A percentile compares a stretch with the other conserved stretches of the same genome.
Conservation (phyloP, 305 asterid species). For the Caryopteris hybrid region DNA sequence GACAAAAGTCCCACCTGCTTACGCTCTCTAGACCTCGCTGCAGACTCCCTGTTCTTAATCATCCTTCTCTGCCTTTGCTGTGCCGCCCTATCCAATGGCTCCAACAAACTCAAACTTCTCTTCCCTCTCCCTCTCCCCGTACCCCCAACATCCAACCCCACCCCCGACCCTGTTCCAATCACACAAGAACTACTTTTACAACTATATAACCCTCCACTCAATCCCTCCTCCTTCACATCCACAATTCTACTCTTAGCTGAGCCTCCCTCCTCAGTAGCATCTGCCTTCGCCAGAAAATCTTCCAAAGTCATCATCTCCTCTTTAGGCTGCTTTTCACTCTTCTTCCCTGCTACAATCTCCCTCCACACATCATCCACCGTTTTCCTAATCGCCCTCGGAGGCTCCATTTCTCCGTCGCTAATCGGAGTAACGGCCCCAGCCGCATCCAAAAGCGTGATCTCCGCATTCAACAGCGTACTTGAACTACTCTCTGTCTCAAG, state of each 20-base stretch:
- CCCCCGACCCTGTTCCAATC: slow-evolving; percentile 24
- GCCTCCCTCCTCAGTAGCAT: slow-evolving; percentile 57
- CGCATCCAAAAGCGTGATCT: slow-evolving; percentile 52
- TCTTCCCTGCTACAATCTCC: slow-evolving; percentile 84
- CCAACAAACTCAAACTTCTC: slow-evolving; percentile 67
- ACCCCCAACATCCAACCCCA: slow-evolving; percentile 37
- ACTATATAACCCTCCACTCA: slow-evolving; percentile 41
- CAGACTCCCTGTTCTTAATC: slow-evolving; percentile 90
- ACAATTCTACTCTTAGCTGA: neutral
- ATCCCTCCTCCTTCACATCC: slow-evolving; percentile 53
- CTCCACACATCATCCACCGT: slow-evolving; percentile 96
- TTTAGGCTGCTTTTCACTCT: slow-evolving; percentile 44
- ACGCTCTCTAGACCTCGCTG: slow-evolving; percentile 88
- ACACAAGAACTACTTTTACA: slow-evolving; percentile 31
- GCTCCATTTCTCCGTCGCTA: slow-evolving; percentile 36
- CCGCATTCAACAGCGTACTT: slow-evolving; percentile 40
- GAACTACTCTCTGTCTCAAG: slow-evolving; percentile 30
- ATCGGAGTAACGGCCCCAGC: slow-evolving; percentile 53
- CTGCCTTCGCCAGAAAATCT: slow-evolving; percentile 79
- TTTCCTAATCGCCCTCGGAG: slow-evolving; percentile 37
- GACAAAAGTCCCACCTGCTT: slow-evolving; percentile 54
- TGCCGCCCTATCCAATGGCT: slow-evolving; percentile 69
- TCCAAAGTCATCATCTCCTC: slow-evolving; percentile 91
- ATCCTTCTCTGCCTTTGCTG: slow-evolving; percentile 74
- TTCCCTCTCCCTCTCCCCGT: slow-evolving; percentile 41